Conservation (phyloP, 352 stramenopile genomes). For the Thraustochytrium striatum region DNA sequence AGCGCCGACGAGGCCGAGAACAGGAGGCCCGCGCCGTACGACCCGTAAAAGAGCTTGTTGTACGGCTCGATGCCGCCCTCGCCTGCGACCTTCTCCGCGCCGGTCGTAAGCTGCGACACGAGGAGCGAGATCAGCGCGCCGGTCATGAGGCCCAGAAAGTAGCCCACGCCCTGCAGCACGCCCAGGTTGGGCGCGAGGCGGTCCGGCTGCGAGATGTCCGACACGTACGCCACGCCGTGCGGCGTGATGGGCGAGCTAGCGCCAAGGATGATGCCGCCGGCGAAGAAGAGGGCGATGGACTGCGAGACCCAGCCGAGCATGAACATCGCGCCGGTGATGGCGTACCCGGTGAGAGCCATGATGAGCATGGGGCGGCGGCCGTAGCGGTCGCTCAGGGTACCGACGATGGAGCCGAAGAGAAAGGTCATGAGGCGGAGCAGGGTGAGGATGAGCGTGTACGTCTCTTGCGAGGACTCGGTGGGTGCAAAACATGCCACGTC, state of each 20-base stretch:
- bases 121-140: conserved; percentile 46
- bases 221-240: conserved; percentile 47
- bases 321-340: conserved; percentile 22
- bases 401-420: conserved; percentile 36
- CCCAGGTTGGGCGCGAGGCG: conserved; percentile 45
- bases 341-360: conserved; percentile 33
- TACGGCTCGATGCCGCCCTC: conserved; percentile 11
- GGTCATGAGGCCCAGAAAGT: conserved; percentile 46
- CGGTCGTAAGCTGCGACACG: conserved; percentile 22
- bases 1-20: background rate
- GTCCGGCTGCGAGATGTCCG: conserved; percentile 42
- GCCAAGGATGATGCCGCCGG: conserved; percentile 47
- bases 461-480: conserved; percentile 44
- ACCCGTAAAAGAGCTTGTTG: conserved; percentile 46
- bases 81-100: background rate
- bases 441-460: conserved; percentile 34
- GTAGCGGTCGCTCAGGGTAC: conserved; percentile 14
- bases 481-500: conserved; percentile 45
- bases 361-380: conserved; percentile 34
- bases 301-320: conserved; percentile 43
- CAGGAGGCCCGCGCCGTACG: conserved; percentile 24
- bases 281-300: conserved; percentile 40
- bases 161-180: conserved; percentile 48
- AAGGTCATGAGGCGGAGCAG: conserved; percentile 49
- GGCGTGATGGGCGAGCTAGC: conserved; percentile 38